These are phyloP conservation scores for Friedmanniomyces endolithicus DNA, from an alignment of 495 filamentous ascomycete genomes.

Conservation along the genomic window DNA sequence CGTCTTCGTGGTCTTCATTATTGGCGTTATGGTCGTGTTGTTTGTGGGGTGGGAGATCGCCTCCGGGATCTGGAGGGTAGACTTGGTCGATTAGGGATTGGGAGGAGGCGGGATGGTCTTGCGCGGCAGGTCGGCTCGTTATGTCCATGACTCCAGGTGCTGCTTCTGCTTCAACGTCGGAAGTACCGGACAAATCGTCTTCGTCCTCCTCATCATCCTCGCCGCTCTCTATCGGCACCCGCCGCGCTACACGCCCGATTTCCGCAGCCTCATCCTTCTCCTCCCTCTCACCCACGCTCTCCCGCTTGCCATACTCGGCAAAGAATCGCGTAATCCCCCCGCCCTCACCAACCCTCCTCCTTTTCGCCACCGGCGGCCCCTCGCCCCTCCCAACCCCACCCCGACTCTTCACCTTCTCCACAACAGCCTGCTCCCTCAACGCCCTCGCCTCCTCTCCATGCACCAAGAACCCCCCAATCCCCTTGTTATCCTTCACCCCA, in stretches of 20 bases:
- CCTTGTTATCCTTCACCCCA: constrained; percentile 65
- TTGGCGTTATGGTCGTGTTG: neutral
- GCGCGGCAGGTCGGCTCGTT: neutral
- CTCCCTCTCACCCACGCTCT: constrained; percentile 11
- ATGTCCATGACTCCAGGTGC: neutral
- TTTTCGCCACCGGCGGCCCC: constrained; percentile 25
- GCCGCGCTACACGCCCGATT: neutral
- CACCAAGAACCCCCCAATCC: constrained; percentile 73
- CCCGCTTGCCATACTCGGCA: constrained; percentile 1
- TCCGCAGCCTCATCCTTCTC: neutral
- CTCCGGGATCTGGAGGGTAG: neutral
- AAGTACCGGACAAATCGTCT: neutral
- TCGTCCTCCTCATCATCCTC: neutral
- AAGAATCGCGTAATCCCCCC: constrained; percentile 52
- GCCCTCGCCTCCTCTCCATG: constrained; percentile 62
- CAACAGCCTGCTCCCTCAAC: constrained; percentile 19
- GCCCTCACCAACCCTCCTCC: constrained; percentile 37
- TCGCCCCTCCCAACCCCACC: neutral
- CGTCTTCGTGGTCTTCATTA: constrained; percentile 17
- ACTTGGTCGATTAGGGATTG: constrained; percentile 3
- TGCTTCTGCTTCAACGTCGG: neutral
- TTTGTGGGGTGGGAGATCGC: neutral
- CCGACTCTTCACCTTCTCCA: constrained; percentile 22
- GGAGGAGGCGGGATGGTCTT: neutral
- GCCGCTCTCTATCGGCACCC: neutral